Conservation (phyloP, 225 moss, liverwort and hornwort species). For the Thuidium tamariscinum region DNA sequence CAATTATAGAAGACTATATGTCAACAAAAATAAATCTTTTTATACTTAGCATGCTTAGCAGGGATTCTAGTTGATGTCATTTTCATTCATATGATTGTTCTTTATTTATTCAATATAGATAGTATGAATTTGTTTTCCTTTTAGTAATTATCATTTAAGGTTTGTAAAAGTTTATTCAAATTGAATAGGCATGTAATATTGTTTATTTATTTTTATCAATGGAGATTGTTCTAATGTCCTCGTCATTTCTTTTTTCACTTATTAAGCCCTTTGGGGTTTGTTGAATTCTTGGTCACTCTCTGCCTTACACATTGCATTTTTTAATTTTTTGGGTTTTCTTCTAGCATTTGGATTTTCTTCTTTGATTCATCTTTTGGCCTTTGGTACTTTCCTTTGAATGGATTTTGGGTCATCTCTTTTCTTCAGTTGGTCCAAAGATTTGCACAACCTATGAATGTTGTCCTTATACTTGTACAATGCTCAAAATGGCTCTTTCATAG, state of each 20-base stretch:
- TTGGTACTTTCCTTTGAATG: accelerated
- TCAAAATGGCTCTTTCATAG: neutral
- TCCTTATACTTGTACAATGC: neutral
- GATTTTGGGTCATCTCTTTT: neutral
- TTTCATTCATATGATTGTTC: neutral
- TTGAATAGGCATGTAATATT: too few species aligned
- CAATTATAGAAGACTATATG: neutral
- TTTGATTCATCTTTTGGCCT: neutral
- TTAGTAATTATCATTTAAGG: neutral
- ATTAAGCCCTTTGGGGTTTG: neutral
- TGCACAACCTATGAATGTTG: accelerated
- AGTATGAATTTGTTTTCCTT: accelerated
- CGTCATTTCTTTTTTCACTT: neutral
- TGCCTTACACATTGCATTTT: accelerated
- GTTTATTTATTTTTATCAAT: too few species aligned
- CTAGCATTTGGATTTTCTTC: accelerated
- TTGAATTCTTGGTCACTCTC: neutral
- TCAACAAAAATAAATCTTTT: neutral
- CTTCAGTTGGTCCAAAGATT: neutral
- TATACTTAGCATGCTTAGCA: too few species aligned
- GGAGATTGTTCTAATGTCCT: too few species aligned
- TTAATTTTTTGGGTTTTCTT: accelerated
- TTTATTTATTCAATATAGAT: neutral
- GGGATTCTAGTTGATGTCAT: neutral
- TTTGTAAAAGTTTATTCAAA: too few species aligned